These are phyloP conservation scores for Gracilaria gracilis DNA, from an alignment of 23 red algal genomes.

Conservation along the genomic window DNA sequence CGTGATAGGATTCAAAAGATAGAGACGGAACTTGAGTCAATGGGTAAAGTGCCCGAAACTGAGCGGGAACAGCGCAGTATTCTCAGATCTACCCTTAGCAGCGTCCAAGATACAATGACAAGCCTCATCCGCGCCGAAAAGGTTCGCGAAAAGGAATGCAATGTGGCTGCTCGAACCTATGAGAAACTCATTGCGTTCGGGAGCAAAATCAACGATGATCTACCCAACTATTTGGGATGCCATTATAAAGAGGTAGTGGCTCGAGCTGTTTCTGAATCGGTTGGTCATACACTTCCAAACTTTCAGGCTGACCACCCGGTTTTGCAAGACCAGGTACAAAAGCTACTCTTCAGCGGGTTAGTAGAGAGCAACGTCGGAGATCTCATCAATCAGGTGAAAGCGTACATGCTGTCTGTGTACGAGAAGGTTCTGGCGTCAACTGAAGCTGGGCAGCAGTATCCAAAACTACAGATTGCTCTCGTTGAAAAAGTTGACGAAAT, in stretches of 20 bases:
- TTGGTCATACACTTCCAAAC: background rate
- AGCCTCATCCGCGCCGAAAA: constrained; percentile 1
- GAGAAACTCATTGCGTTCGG: background rate
- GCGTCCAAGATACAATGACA: background rate
- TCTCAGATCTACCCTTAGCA: background rate
- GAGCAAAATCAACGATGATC: background rate
- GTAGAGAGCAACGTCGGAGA: background rate
- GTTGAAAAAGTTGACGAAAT: background rate
- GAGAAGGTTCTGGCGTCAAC: constrained; percentile 5
- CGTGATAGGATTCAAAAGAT: constrained; percentile 3
- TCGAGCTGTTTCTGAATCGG: background rate
- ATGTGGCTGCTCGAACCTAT: background rate
- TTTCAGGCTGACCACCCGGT: background rate
- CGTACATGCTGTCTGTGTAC: background rate
- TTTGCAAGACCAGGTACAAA: background rate
- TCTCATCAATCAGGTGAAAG: background rate
- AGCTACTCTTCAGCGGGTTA: constrained; percentile 6
- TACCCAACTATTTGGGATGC: background rate
- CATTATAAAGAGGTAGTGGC: background rate
- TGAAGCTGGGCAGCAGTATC: background rate
- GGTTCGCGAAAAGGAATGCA: background rate
- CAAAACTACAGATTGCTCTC: background rate
- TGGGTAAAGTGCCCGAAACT: background rate
- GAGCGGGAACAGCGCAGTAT: background rate
- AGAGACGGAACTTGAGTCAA: background rate